A percentile compares a stretch with the other conserved stretches of the same genome.
Conservation (phyloP, 441 rosid genomes). For the Croton laevigatus region DNA sequence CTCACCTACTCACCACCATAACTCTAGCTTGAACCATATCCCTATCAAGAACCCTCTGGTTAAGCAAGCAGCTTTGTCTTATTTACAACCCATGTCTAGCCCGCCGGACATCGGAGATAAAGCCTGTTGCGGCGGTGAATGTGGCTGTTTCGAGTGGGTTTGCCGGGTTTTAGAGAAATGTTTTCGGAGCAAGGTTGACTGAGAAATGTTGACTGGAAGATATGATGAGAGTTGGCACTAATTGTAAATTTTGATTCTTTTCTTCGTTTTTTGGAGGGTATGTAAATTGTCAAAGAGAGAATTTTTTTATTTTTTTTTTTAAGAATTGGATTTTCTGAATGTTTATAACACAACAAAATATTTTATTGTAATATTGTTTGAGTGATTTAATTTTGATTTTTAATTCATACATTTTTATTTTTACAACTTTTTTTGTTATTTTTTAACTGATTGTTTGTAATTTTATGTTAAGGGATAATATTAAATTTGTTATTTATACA, state of each 20-base stretch:
- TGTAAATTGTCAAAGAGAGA: neutral
- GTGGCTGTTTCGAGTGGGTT: slow-evolving; percentile 48
- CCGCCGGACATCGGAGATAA: slow-evolving; percentile 29
- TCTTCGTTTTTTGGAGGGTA: neutral
- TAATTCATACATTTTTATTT: no score
- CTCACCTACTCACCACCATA: slow-evolving; percentile 25
- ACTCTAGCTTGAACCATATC: slow-evolving; percentile 51
- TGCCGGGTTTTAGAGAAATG: slow-evolving; percentile 18
- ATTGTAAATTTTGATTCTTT: slow-evolving; percentile 25
- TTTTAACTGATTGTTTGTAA: no score
- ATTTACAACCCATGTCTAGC: slow-evolving; percentile 56
- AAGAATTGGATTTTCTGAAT: no score
- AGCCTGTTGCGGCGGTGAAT: slow-evolving; percentile 26
- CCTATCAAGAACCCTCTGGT: slow-evolving; percentile 61
- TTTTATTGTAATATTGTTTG: no score
- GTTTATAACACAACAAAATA: no score
- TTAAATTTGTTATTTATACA: no score
- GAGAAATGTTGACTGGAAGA: slow-evolving; percentile 38
- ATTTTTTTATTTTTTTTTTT: no score
- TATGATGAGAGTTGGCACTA: slow-evolving; percentile 9
- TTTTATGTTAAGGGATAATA: no score
- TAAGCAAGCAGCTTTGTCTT: slow-evolving; percentile 62
- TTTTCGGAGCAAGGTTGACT: slow-evolving; percentile 31
- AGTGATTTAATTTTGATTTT: no score
- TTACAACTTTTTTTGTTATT: no score